Evolutionary conservation across 495 filamentous ascomycete genomes (phyloP).

Genomic region (Articulospora tetracladia): DNA sequence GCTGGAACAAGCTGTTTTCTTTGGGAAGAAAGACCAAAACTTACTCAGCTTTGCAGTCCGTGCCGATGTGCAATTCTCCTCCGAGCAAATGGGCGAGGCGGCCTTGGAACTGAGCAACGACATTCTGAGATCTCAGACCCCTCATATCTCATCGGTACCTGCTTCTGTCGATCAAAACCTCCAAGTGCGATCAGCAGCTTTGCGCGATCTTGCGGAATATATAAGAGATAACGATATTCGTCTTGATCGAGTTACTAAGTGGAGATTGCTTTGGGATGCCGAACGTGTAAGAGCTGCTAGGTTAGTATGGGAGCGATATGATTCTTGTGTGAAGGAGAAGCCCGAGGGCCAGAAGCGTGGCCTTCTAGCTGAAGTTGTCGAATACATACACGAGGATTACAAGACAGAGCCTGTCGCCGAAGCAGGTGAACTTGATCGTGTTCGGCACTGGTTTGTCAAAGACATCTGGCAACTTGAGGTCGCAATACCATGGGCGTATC

Average conservation of each 20-base stretch:
- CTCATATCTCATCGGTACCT: constrained; percentile 64
- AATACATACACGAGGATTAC: constrained; percentile 63
- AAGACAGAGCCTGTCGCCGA: constrained; percentile 56
- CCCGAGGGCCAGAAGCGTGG: constrained; percentile 43
- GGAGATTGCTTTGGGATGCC: constrained; percentile 82
- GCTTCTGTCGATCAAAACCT: constrained; percentile 80
- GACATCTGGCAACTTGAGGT: constrained; percentile 71
- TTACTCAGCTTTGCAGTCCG: constrained; percentile 72
- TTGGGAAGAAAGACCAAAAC: constrained; percentile 73
- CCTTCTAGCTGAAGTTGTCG: constrained; percentile 66
- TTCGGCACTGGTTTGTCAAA: constrained; percentile 78
- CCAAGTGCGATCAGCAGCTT: constrained; percentile 58
- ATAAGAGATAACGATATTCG: constrained; percentile 49
- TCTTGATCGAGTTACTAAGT: constrained; percentile 61
- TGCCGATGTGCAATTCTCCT: constrained; percentile 56
- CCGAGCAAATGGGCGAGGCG: constrained; percentile 70
- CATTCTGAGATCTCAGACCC: constrained; percentile 70
- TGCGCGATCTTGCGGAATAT: constrained; percentile 67
- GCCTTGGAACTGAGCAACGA: constrained; percentile 76
- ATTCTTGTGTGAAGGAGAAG: constrained; percentile 47
- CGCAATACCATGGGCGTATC: constrained; percentile 70
- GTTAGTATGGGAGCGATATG: constrained; percentile 74
- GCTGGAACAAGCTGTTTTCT: constrained; percentile 93
- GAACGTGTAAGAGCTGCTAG: constrained; percentile 87
- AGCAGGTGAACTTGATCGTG: constrained; percentile 61